Evolutionary conservation across 2,329 filamentous ascomycete species (phyloP).

Genomic region (Diaporthe australafricana): DNA sequence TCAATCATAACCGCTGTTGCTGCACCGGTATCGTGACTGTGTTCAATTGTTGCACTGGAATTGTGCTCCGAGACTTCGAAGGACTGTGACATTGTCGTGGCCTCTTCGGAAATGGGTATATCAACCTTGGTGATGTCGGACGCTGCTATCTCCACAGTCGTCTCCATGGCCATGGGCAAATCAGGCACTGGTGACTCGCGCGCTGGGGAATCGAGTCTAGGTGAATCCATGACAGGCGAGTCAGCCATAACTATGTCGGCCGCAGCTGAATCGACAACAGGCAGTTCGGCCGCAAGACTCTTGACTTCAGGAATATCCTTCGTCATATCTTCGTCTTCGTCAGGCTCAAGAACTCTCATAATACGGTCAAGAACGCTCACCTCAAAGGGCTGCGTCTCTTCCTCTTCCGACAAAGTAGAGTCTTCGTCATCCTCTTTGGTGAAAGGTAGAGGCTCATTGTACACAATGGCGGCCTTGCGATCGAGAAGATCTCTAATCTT

Average conservation of each 20-base stretch:
- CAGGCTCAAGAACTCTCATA: not conserved
- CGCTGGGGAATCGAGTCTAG: not conserved
- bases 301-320: not conserved
- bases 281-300: not conserved
- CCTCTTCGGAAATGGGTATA: not conserved
- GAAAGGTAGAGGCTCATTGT: not conserved
- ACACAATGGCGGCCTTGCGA: not conserved
- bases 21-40: too few relatives aligned
- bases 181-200: too few relatives aligned
- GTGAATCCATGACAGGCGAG: not conserved
- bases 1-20: too few relatives aligned
- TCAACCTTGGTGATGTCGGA: not conserved
- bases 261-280: not conserved
- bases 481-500: constrained; percentile 19
- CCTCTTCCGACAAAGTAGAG: not conserved
- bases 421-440: not conserved
- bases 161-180: not conserved
- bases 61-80: not conserved
- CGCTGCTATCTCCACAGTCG: not conserved
- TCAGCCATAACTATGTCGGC: not conserved
- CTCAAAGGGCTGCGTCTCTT: constrained; percentile 3
- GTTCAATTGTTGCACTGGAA: not conserved
- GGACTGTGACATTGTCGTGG: not conserved
- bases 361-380: not conserved
- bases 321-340: not conserved